phyloP scores from a whole-genome alignment of 768 basidiomycete species.

The Boletus pseudo-olivaceus region DNA sequence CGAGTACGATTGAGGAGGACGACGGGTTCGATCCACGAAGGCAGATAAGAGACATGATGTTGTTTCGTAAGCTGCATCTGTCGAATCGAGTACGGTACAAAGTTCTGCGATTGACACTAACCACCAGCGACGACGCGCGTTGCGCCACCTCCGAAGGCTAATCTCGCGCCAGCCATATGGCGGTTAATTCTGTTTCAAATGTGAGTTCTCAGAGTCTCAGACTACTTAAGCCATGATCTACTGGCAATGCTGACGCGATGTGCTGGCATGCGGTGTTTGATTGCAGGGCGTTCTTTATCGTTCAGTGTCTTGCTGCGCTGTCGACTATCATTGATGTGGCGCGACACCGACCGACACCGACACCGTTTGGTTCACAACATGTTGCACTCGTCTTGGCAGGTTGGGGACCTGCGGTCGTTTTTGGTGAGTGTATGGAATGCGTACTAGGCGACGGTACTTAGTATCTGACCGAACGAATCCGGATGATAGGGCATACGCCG shows the following conservation, averaged over 20 bases:
- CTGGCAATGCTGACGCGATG: neutral
- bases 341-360: constrained; percentile 35
- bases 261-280: neutral
- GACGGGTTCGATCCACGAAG: neutral
- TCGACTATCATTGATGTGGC: constrained; percentile 51
- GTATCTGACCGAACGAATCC: neutral
- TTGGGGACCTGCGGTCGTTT: constrained; percentile 57
- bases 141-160: constrained; percentile 3
- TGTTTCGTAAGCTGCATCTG: constrained; percentile 9
- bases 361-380: constrained; percentile 64
- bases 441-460: neutral
- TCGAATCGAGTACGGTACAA: neutral
- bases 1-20: neutral
- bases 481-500: constrained; percentile 34
- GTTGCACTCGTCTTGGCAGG: constrained; percentile 54
- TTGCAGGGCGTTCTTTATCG: constrained; percentile 40
- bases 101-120: neutral
- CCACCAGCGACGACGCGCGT: constrained; percentile 1
- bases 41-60: neutral
- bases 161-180: constrained; percentile 45
- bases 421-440: constrained; percentile 37
- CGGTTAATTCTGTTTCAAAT: constrained; percentile 55
- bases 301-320: constrained; percentile 48
- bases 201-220: constrained; percentile 20
- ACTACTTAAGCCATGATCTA: neutral